Evolutionary conservation across 768 basidiomycete genomes (phyloP).

Genomic region (Nidula microcarpa): DNA sequence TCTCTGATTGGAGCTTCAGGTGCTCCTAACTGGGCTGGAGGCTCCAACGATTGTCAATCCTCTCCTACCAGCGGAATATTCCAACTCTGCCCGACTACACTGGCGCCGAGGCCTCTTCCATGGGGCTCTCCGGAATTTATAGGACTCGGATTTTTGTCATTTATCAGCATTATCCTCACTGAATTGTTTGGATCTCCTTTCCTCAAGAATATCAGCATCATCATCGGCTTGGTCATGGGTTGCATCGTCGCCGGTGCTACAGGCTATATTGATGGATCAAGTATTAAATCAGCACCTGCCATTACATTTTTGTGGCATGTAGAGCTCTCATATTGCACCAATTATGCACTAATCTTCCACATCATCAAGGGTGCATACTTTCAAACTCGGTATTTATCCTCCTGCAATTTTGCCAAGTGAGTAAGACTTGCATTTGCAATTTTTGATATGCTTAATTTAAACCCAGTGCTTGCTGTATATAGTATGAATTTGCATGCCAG

Average conservation of each 20-base stretch:
- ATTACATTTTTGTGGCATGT: slow-evolving; percentile 75
- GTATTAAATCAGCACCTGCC: slow-evolving; percentile 63
- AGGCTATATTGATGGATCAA: slow-evolving; percentile 70
- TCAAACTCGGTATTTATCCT: slow-evolving; percentile 74
- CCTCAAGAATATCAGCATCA: slow-evolving; percentile 75
- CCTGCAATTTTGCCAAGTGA: slow-evolving; percentile 55
- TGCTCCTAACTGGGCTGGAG: slow-evolving; percentile 81
- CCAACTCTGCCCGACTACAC: slow-evolving; percentile 65
- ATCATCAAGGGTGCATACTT: slow-evolving; percentile 68
- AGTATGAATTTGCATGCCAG: not conserved
- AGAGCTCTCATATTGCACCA: not conserved
- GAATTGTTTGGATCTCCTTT: slow-evolving; percentile 89
- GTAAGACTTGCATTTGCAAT: not conserved
- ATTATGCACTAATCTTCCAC: not conserved
- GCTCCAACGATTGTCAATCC: slow-evolving; percentile 64
- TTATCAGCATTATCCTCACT: slow-evolving; percentile 70
- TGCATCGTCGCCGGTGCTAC: slow-evolving; percentile 81
- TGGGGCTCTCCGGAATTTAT: slow-evolving; percentile 86
- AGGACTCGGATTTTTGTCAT: slow-evolving; percentile 83
- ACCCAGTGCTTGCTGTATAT: not conserved
- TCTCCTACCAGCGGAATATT: slow-evolving; percentile 68
- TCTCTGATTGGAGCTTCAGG: slow-evolving; percentile 74
- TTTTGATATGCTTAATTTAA: no score
- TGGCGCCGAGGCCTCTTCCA: slow-evolving; percentile 66
- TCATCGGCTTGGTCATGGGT: slow-evolving; percentile 71